phyloP scores from a whole-genome alignment of 2,329 filamentous ascomycete species.

The Diaporthe citriasiana region DNA sequence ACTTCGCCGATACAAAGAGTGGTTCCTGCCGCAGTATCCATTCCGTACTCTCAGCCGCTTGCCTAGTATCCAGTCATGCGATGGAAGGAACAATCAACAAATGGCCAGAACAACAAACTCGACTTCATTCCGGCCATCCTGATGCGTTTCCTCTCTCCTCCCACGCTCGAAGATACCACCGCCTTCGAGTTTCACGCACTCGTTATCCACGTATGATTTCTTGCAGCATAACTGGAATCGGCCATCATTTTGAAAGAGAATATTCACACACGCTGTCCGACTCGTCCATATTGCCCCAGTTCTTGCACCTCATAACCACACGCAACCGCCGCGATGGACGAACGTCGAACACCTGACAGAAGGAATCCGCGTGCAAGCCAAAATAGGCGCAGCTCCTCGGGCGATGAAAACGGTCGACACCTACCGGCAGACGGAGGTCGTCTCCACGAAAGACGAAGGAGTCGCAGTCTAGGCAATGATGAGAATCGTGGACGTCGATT shows the following conservation, averaged over 20 bases:
- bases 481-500: too few relatives aligned
- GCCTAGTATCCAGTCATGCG: background rate
- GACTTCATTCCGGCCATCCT: too few relatives aligned
- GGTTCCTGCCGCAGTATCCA: background rate
- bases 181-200: background rate
- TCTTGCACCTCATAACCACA: background rate
- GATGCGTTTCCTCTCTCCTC: background rate
- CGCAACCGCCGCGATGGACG: background rate
- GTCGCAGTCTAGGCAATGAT: too few relatives aligned
- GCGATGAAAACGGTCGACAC: background rate
- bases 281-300: background rate
- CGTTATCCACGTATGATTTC: background rate
- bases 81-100: background rate
- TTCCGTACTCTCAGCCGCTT: background rate
- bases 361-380: background rate
- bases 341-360: background rate
- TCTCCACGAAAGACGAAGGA: background rate
- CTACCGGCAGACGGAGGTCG: background rate
- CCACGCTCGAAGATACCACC: background rate
- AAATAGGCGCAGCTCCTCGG: background rate
- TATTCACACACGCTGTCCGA: background rate
- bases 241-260: too few relatives aligned
- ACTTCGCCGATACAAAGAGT: background rate
- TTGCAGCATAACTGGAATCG: background rate
- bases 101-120: background rate